These are phyloP conservation scores for Pontederia paniculata DNA, from an alignment of 176 grass and related monocot genomes.

Conservation along the genomic window DNA sequence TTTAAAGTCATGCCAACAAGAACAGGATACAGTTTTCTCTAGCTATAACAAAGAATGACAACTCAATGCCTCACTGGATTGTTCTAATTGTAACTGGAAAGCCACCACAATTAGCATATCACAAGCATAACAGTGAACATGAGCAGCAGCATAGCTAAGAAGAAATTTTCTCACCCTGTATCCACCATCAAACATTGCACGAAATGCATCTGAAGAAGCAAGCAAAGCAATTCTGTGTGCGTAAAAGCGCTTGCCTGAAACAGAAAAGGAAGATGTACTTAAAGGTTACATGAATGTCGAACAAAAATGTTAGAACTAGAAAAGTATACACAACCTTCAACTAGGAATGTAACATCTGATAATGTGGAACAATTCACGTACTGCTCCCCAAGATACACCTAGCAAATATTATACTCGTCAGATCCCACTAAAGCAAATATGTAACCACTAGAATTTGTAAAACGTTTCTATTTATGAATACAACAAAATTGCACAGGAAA, in stretches of 20 bases:
- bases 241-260: constrained; percentile 82
- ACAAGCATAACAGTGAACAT: neutral
- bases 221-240: constrained; percentile 97
- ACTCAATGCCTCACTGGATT: too few relatives aligned
- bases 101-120: too few relatives aligned
- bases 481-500: neutral
- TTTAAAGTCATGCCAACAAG: too few relatives aligned
- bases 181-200: constrained; percentile 99
- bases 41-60: too few relatives aligned
- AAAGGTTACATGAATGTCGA: neutral
- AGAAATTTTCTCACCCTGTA: constrained; percentile 54
- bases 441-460: constrained; percentile 6
- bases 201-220: constrained; percentile 98
- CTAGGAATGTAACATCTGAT: constrained; percentile 93
- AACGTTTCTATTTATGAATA: too few relatives aligned
- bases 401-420: constrained; percentile 13
- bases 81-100: too few relatives aligned
- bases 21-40: too few relatives aligned
- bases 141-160: neutral
- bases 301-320: neutral
- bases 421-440: neutral
- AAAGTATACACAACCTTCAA: constrained; percentile 68
- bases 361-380: constrained; percentile 94
- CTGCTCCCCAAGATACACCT: constrained; percentile 97
- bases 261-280: neutral